Percentiles rank a stretch among this genome's conserved stretches.
Conservation (phyloP, 2,329 filamentous ascomycete species). For the Tolypocladium endophyticum region DNA sequence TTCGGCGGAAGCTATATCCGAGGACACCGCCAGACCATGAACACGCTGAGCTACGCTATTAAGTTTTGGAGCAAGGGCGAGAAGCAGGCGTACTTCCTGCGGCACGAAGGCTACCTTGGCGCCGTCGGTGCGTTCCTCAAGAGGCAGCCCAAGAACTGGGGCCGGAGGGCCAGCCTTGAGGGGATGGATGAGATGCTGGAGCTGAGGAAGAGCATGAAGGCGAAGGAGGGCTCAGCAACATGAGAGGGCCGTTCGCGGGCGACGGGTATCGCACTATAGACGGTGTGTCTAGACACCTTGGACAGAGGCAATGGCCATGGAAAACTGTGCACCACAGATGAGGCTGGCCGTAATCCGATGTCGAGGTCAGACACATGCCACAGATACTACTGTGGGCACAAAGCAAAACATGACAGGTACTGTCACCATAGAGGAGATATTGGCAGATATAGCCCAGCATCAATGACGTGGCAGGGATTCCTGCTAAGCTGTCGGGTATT, state of each 20-base stretch:
- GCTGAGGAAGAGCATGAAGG: conserved; percentile 12
- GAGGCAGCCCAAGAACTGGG: conserved; percentile 84
- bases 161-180: conserved; percentile 70
- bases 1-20: conserved; percentile 96
- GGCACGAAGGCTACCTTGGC: conserved; percentile 92
- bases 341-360: neutral
- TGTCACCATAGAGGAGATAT: neutral
- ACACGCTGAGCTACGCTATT: conserved; percentile 92
- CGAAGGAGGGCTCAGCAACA: conserved; percentile 1
- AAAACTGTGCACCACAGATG: neutral
- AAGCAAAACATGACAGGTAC: neutral
- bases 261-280: neutral
- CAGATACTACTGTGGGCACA: neutral
- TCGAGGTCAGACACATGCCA: neutral
- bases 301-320: neutral
- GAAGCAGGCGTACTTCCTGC: conserved; percentile 91
- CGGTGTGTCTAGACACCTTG: neutral
- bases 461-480: neutral
- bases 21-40: conserved; percentile 94
- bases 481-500: neutral
- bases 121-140: conserved; percentile 91
- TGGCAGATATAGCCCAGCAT: neutral
- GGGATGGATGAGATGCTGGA: conserved; percentile 21
- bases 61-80: conserved; percentile 92
- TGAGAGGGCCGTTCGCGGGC: neutral